Percentiles rank a stretch among this genome's conserved stretches.
Evolutionary conservation across 1,284 basidiomycete species (phyloP).

Genomic region (Papiliotrema flavescens): DNA sequence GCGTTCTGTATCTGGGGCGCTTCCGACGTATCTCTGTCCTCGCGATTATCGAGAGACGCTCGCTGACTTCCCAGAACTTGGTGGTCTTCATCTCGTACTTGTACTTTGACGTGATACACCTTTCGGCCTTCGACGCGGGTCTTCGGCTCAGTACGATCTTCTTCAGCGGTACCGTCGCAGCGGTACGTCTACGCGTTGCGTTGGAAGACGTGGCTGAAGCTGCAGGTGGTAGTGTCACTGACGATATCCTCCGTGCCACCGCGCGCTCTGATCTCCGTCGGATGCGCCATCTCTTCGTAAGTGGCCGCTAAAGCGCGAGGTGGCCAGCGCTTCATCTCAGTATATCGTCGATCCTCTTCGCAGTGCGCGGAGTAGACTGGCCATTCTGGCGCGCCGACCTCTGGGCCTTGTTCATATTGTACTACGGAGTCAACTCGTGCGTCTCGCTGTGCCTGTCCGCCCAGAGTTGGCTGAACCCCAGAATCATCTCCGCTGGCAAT

Average conservation of each 20-base stretch:
- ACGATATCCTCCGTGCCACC: conserved; percentile 6
- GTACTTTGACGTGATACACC: conserved; percentile 5
- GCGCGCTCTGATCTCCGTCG: conserved; percentile 2
- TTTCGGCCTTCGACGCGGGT: conserved; percentile 1
- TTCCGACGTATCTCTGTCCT: not conserved
- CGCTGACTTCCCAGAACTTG: no score
- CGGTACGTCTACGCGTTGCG: not conserved
- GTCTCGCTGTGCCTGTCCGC: no score
- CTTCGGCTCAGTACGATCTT: conserved; percentile 4
- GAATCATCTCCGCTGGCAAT: conserved; percentile 6
- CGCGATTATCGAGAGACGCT: not conserved
- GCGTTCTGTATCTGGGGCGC: not conserved
- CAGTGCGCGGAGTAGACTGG: not conserved
- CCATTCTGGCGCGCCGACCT: conserved; percentile 7
- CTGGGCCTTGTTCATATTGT: conserved; percentile 5
- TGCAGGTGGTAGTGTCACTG: conserved; percentile 5
- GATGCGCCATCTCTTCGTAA: not conserved
- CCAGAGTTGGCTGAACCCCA: not conserved
- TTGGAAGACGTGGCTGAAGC: not conserved
- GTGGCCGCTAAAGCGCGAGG: no score
- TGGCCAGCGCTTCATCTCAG: not conserved
- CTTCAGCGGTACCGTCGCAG: conserved; percentile 10
- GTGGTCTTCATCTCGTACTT: conserved; percentile 3
- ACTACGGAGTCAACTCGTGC: conserved; percentile 6
- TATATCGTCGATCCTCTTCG: conserved; percentile 5